These are phyloP conservation scores for Cercospora sojina DNA, from an alignment of 2,329 filamentous ascomycete genomes.

Conservation along the genomic window DNA sequence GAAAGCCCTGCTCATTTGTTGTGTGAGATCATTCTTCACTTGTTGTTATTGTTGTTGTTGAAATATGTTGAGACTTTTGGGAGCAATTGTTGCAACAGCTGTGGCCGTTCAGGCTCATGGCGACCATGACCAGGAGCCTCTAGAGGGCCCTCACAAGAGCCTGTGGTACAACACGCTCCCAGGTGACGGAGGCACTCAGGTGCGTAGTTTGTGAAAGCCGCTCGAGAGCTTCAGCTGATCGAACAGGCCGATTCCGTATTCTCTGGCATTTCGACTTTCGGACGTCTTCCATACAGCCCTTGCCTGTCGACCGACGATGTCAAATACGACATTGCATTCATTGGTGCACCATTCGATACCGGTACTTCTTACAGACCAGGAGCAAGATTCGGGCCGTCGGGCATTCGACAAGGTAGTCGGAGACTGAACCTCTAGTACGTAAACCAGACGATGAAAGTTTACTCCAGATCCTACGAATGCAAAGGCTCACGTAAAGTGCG, in stretches of 20 bases:
- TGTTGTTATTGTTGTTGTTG: neutral
- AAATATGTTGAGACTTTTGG: slow-evolving; percentile 29
- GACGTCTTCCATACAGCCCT: slow-evolving; percentile 72
- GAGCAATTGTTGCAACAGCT: slow-evolving; percentile 37
- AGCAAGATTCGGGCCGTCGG: slow-evolving; percentile 72
- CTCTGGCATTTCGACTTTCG: slow-evolving; percentile 84
- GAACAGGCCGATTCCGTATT: slow-evolving; percentile 81
- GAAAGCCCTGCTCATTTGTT: neutral
- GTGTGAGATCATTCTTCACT: neutral
- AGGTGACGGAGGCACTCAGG: slow-evolving; percentile 81
- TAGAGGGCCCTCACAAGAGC: slow-evolving; percentile 67
- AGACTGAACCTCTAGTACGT: slow-evolving; percentile 83
- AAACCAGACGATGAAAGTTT: slow-evolving; percentile 26
- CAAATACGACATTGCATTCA: slow-evolving; percentile 81
- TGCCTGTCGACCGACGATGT: slow-evolving; percentile 69
- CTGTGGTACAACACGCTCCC: slow-evolving; percentile 83
- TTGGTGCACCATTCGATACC: slow-evolving; percentile 75
- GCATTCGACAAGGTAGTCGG: slow-evolving; percentile 67
- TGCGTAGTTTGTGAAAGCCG: slow-evolving; percentile 35
- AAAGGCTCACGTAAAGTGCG: slow-evolving; percentile 52
- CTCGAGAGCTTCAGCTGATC: neutral
- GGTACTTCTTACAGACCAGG: slow-evolving; percentile 71
- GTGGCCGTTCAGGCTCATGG: slow-evolving; percentile 60
- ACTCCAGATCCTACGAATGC: slow-evolving; percentile 24
- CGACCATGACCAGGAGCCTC: slow-evolving; percentile 55